Evolutionary conservation across 2,329 filamentous ascomycete species (phyloP).

Genomic region (Aspergillus fumigatiaffinis): DNA sequence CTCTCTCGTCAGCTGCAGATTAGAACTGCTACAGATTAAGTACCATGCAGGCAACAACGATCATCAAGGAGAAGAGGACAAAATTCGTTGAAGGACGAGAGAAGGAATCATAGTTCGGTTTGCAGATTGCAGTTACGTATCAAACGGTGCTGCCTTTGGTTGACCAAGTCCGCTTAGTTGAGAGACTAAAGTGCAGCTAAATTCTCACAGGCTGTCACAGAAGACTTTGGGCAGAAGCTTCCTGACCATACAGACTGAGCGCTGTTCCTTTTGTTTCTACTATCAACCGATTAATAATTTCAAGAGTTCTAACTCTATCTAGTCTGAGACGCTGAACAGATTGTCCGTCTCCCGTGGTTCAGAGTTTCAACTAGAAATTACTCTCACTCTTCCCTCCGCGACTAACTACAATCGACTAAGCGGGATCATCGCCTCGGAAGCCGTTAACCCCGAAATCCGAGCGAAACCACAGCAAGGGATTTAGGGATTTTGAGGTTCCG

Average conservation of each 20-base stretch:
- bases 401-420: background rate
- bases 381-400: background rate
- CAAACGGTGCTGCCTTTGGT: background rate
- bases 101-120: background rate
- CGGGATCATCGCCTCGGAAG: background rate
- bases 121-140: background rate
- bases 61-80: background rate
- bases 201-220: background rate
- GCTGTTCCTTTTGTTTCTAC: background rate
- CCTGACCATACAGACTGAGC: background rate
- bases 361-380: background rate
- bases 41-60: background rate
- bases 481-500: background rate
- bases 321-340: background rate
- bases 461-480: background rate
- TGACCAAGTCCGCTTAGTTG: background rate
- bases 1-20: background rate
- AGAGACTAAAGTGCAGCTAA: background rate
- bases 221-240: background rate
- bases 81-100: background rate
- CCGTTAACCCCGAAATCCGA: constrained; percentile 4
- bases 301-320: background rate
- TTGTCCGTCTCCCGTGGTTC: background rate
- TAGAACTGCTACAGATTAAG: background rate
- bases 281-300: background rate